Conservation (phyloP, 2,329 filamentous ascomycete genomes). For the Aspergillaceae sp. region DNA sequence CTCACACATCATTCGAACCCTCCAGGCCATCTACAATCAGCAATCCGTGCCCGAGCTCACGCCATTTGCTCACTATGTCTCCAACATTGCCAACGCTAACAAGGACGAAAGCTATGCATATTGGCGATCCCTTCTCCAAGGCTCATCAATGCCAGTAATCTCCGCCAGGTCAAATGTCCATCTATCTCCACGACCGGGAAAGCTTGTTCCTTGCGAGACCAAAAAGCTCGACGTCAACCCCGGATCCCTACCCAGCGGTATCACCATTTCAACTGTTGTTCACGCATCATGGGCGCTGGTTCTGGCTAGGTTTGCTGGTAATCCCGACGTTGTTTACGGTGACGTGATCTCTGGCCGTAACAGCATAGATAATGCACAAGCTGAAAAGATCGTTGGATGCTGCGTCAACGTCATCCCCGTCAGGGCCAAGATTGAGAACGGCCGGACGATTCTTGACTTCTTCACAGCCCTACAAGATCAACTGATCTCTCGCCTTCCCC, state of each 20-base stretch:
- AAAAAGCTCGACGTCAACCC: no score
- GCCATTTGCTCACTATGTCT: no score
- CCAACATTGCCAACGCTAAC: no score
- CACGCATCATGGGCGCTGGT: conserved; percentile 53
- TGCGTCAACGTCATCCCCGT: conserved; percentile 22
- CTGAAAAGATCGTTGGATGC: conserved; percentile 17
- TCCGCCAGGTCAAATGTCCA: no score
- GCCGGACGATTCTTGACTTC: conserved; percentile 35
- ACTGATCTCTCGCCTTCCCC: conserved; percentile 40
- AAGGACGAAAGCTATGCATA: no score
- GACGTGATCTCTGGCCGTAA: conserved; percentile 45
- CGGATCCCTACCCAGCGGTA: conserved; percentile 1
- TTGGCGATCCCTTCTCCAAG: no score
- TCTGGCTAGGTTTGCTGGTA: conserved; percentile 43
- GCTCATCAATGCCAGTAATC: no score
- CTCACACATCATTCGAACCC: no score
- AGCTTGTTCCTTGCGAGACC: no score
- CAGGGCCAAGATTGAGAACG: conserved; percentile 9
- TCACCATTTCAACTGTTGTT: conserved; percentile 36
- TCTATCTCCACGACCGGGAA: no score
- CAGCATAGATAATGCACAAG: conserved; percentile 26
- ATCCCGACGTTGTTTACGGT: conserved; percentile 49
- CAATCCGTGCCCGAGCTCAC: no score
- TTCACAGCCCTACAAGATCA: conserved; percentile 45
- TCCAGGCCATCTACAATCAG: no score